phyloP scores from a whole-genome alignment of 2,329 filamentous ascomycete species.

The Lasiodiplodia citricola region DNA sequence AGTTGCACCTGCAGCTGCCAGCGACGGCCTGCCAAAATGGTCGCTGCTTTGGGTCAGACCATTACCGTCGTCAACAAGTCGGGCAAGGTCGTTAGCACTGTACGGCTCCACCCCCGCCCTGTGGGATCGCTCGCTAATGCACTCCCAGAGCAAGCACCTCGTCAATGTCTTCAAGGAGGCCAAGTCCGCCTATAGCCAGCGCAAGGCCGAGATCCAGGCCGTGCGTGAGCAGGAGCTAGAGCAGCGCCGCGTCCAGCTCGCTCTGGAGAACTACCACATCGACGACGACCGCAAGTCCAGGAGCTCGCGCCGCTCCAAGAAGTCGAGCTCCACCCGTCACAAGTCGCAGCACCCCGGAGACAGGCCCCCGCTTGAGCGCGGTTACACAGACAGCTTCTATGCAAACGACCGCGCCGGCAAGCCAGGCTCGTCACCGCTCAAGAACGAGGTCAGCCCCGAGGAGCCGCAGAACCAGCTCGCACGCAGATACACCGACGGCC shows the following conservation, averaged over 20 bases:
- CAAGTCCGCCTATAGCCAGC: conserved; percentile 83
- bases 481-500: conserved; percentile 50
- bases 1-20: conserved; percentile 22
- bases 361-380: conserved; percentile 47
- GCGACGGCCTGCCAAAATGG: conserved; percentile 21
- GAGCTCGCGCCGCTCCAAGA: conserved; percentile 31
- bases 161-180: conserved; percentile 92
- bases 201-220: conserved; percentile 80
- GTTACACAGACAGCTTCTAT: conserved; percentile 53
- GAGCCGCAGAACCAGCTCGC: conserved; percentile 46
- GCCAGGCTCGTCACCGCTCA: conserved; percentile 30
- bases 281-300: conserved; percentile 44
- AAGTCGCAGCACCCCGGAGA: conserved; percentile 41
- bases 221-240: conserved; percentile 66
- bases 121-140: conserved; percentile 28
- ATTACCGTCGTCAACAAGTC: conserved; percentile 91
- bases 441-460: conserved; percentile 32
- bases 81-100: conserved; percentile 87
- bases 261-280: conserved; percentile 55
- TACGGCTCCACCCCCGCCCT: conserved; percentile 53
- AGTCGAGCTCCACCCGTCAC: conserved; percentile 20
- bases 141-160: conserved; percentile 81
- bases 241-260: conserved; percentile 65
- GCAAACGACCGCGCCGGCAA: conserved; percentile 41
- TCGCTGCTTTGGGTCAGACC: conserved; percentile 65